Base-by-base conservation (phyloP, 2,329 filamentous ascomycete genomes). In the Emericellopsis atlantica region DNA sequence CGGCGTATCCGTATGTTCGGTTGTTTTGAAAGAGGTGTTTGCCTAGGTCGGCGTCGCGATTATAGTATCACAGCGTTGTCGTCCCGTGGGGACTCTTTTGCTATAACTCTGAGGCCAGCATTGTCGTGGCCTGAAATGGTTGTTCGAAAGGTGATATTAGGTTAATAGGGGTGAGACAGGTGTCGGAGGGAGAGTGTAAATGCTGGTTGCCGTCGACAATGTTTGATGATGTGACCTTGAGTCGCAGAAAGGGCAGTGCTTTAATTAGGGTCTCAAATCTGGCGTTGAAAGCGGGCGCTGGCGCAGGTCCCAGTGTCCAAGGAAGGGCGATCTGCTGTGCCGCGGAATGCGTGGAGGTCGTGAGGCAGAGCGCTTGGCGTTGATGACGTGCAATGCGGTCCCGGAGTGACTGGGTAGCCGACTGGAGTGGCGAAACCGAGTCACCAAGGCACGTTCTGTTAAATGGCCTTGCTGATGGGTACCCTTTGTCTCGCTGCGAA, bases 101-200 rank as follows among this genome's bases (percentile, higher is more conserved):
- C 49, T 58, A 58, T 58, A 58, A 58, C 40, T 32, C 34, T 26
- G 26, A 37, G 40, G 45, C 43, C 39, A 41, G 42, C 55, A 58
- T 58, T 23, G 49, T 58, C 29, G 18, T 12, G 12, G 12, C 12
- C 9, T 29, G 26, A 29, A 29, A 21, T 21, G 26, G 12, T 29
- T 29, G 26, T 9, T 29, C 8, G 26, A 21, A 6, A 29, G 26
- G 26, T 12, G 26, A 4, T 9, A 29, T 29, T 29, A 29, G 26
- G 26, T 29, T 7, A 29, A 7, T 15, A 12, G 18, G 22, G 32
- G 32, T 29, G 26, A 29, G 34, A 36, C n/a, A 12, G 35, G 35
- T 24, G 5, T 37, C 10, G 35, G 16, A 29, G 12, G 4, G 6
- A 29, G 26, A 12, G 9, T 9, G 8, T 9, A 6, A 3, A 29